phyloP scores from a whole-genome alignment of 2,329 filamentous ascomycete genomes.

The Sporothrix humicola region DNA sequence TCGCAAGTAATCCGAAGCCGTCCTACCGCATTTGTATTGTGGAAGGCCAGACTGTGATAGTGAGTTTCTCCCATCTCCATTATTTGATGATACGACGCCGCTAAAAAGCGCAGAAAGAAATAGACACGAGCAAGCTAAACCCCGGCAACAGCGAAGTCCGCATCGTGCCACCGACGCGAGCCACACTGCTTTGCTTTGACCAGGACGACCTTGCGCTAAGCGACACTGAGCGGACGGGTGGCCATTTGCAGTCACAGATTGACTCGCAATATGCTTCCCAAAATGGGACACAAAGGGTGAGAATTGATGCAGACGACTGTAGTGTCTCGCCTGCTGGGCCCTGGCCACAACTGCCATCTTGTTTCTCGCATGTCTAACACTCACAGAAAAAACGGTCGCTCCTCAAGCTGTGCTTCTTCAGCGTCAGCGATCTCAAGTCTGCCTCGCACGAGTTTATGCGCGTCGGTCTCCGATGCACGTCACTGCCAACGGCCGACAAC shows the following conservation, averaged over 20 bases:
- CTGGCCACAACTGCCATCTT: too few relatives aligned
- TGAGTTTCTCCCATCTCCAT: background rate
- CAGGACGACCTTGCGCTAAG: background rate
- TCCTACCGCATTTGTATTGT: constrained; percentile 1
- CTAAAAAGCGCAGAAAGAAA: constrained; percentile 22
- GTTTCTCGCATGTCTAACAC: background rate
- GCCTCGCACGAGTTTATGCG: constrained; percentile 35
- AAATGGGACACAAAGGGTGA: constrained; percentile 24
- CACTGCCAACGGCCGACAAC: constrained; percentile 29
- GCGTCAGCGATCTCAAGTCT: constrained; percentile 36
- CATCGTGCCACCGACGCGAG: constrained; percentile 36
- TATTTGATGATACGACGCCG: background rate
- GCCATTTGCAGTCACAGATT: background rate
- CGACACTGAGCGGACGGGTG: background rate
- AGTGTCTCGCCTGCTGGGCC: background rate
- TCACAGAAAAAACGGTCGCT: constrained; percentile 30
- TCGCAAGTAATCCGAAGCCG: background rate
- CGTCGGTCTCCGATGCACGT: constrained; percentile 36
- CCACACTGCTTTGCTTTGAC: constrained; percentile 33
- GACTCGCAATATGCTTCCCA: constrained; percentile 13
- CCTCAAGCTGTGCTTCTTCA: constrained; percentile 38
- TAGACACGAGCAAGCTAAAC: constrained; percentile 27
- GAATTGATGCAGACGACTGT: background rate
- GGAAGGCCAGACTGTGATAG: constrained; percentile 4
- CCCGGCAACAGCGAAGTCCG: constrained; percentile 35